Conservation (phyloP, 495 filamentous ascomycete species). For the Paragyromitra xinjiangensis region DNA sequence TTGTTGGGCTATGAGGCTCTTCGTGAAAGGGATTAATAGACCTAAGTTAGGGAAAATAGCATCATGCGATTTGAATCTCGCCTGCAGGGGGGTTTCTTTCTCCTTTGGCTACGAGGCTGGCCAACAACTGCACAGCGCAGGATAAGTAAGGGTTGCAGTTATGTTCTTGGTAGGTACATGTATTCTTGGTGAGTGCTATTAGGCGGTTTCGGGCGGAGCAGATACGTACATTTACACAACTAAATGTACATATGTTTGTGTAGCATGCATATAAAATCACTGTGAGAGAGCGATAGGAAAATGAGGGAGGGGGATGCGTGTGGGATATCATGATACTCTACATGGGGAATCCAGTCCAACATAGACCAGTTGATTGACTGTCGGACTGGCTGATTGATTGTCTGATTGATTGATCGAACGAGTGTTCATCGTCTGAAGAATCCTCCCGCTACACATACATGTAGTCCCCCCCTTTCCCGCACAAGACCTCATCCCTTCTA, state of each 20-base stretch:
- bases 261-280: too few relatives aligned
- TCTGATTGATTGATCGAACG: slow-evolving; percentile 2
- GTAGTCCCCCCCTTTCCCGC: neutral
- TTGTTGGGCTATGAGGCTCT: slow-evolving; percentile 16
- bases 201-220: neutral
- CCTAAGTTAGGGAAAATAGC: slow-evolving; percentile 8
- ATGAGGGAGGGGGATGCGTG: too few relatives aligned
- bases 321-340: neutral
- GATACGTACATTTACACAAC: neutral
- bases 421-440: neutral
- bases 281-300: too few relatives aligned
- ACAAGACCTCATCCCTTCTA: neutral
- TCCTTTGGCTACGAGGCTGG: neutral
- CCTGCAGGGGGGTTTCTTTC: neutral
- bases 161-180: neutral
- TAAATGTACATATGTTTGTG: neutral
- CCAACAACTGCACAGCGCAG: neutral
- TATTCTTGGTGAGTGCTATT: neutral
- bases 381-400: neutral
- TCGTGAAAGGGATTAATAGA: slow-evolving; percentile 9
- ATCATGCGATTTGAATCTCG: neutral
- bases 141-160: too few relatives aligned
- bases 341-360: neutral
- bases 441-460: neutral
- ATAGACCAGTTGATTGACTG: neutral